Conservation (phyloP, 2,329 filamentous ascomycete species). For the Penicillium brevicompactum region DNA sequence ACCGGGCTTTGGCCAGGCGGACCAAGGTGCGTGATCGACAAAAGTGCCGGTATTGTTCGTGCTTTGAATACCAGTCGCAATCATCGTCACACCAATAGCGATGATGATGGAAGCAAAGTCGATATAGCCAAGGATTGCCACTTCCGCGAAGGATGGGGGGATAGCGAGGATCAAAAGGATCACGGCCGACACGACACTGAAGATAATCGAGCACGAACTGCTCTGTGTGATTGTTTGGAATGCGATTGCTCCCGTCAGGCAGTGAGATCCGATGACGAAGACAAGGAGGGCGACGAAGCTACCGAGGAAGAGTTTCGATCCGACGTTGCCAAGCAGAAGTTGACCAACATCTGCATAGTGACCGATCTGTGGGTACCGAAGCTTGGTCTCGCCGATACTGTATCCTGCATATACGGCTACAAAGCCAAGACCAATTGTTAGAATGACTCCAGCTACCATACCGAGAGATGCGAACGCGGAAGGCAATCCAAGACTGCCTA, state of each 20-base stretch:
- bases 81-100: conserved; percentile 34
- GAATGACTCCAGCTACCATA: conserved; percentile 2
- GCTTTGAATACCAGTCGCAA: conserved; percentile 30
- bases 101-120: conserved; percentile 35
- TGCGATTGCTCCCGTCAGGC: conserved; percentile 4
- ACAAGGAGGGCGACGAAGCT: conserved; percentile 8
- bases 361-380: conserved; percentile 5
- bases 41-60: conserved; percentile 20
- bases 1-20: conserved; percentile 10
- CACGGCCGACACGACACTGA: conserved; percentile 7
- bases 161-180: conserved; percentile 30
- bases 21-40: conserved; percentile 7
- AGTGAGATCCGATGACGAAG: conserved; percentile 9
- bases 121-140: conserved; percentile 36
- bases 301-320: conserved; percentile 7
- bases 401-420: conserved; percentile 8
- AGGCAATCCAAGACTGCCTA: conserved; percentile 5
- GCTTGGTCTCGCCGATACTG: conserved; percentile 4
- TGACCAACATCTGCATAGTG: conserved; percentile 7
- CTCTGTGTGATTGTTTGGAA: conserved; percentile 8
- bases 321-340: neutral
- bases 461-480: conserved; percentile 6
- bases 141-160: conserved; percentile 34
- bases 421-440: conserved; percentile 2
- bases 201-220: conserved; percentile 1